Evolutionary conservation across 495 filamentous ascomycete genomes (phyloP), one percentile per base, ranked within the genome.

Genomic region (Penicillium fimorum): DNA sequence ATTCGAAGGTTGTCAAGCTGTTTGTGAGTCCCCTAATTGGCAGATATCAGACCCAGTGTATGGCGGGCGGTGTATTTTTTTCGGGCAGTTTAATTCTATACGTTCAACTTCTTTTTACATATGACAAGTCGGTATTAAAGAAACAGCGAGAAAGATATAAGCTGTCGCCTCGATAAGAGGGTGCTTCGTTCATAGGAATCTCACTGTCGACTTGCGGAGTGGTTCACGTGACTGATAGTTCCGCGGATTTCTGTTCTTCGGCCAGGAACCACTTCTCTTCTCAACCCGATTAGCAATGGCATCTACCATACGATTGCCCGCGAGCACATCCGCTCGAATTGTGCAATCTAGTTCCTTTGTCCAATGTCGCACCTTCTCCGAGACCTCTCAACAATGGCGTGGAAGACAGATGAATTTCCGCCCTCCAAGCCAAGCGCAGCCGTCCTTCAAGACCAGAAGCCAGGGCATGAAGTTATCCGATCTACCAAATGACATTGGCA

Each of bases 401-500:
- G 59, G 57, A 22, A 37, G 54, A 60, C 50, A 62, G 55, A 53
- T 62, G 60, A 56, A 64, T 63, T 66, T 66, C 53, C 46, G 47
- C 58, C 65, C 37, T 44, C 47, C 63, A 35, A 62, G 50, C 29
- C 25, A 67, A n/a, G 45, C 68, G 20, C 70, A 78, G 47, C 71
- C 63, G n/a, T 81, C 77, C 61, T 60, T 79, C 62, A 73, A 63
- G 48, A 63, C 75, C 5, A 55, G 65, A 37, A 48, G 61, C 11
- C 71, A 64, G 35, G 63, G 70, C 13, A 47, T 70, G 20, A 41
- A 57, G 11, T 53, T 53, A 9, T 24, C 57, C 2, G 62, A 73
- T 12, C 29, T 79, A 24, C 76, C 74, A 5, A 72, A 77, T 53
- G 83, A 86, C 66, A 63, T 84, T 33, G 83, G 83, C 17, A 40